Conservation (phyloP, 352 stramenopile species). For the Pythium brassicae region DNA sequence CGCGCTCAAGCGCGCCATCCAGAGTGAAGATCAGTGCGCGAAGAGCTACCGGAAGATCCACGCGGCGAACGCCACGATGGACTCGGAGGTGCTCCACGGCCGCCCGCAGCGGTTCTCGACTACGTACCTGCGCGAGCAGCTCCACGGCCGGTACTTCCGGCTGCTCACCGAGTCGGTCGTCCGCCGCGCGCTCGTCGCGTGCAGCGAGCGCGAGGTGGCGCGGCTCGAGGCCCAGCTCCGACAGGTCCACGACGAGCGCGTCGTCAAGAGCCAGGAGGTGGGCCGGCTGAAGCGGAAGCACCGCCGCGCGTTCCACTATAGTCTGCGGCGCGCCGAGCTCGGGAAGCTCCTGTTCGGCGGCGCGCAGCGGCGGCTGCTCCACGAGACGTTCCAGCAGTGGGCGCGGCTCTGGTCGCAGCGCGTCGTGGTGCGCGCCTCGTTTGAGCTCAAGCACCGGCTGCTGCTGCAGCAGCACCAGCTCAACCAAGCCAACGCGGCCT, state of each 20-base stretch:
- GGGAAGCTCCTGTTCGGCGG: conserved; percentile 48
- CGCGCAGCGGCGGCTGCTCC: conserved; percentile 27
- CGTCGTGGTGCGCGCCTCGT: conserved; percentile 48
- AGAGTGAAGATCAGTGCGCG: conserved; percentile 31
- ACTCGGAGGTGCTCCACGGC: conserved; percentile 64
- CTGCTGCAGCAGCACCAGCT: conserved; percentile 52
- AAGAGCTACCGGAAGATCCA: conserved; percentile 41
- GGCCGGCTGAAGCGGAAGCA: conserved; percentile 43
- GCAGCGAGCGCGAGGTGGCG: conserved; percentile 37
- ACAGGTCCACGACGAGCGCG: conserved; percentile 32
- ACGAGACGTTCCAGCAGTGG: conserved; percentile 59
- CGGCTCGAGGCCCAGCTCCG: conserved; percentile 29
- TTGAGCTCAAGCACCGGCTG: conserved; percentile 62
- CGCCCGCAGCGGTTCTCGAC: conserved; percentile 64
- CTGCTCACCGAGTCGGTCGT: conserved; percentile 58
- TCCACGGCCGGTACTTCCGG: conserved; percentile 53
- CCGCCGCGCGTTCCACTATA: conserved; percentile 36
- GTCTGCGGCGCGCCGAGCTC: conserved; percentile 40
- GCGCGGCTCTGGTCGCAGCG: conserved; percentile 52
- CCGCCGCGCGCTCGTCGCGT: conserved; percentile 35
- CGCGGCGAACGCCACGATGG: conserved; percentile 50
- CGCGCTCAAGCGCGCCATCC: conserved; percentile 25
- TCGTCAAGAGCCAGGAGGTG: conserved; percentile 50
- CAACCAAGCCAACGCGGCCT: conserved; percentile 9
- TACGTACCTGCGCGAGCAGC: conserved; percentile 44